A percentile compares a stretch with the other conserved stretches of the same genome.
phyloP scores from a whole-genome alignment of 805 yeast species.

The Torulaspora maleeae region DNA sequence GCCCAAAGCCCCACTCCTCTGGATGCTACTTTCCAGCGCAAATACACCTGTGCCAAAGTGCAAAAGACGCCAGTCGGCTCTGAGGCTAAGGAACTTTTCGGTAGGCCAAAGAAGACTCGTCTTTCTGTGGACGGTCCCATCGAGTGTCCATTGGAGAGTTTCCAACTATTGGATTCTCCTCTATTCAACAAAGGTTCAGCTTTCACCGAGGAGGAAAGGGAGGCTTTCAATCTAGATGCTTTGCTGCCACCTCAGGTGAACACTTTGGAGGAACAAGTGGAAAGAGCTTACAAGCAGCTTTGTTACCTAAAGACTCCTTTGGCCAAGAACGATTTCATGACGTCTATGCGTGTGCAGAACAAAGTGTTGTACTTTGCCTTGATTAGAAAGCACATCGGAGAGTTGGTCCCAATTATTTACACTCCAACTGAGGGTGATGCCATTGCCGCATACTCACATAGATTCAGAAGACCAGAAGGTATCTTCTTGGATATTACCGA shows the following conservation, averaged over 20 bases:
- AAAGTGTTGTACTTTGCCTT: conserved; percentile 85
- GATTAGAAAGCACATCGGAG: conserved; percentile 82
- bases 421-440: conserved; percentile 96
- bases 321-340: conserved; percentile 89
- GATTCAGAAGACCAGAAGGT: conserved; percentile 95
- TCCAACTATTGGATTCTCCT: conserved; percentile 78
- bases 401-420: conserved; percentile 76
- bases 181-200: conserved; percentile 95
- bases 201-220: conserved; percentile 77
- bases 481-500: conserved; percentile 83
- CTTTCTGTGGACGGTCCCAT: conserved; percentile 67
- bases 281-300: conserved; percentile 85
- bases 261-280: conserved; percentile 83
- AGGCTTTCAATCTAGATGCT: conserved; percentile 73
- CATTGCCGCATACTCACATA: conserved; percentile 83
- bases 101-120: conserved; percentile 54
- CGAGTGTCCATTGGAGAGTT: conserved; percentile 72
- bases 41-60: conserved; percentile 14
- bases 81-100: conserved; percentile 44
- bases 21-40: conserved; percentile 21
- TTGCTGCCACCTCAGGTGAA: conserved; percentile 80
- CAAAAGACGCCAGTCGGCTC: conserved; percentile 60
- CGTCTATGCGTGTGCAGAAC: conserved; percentile 86
- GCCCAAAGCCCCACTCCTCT: too few species aligned
- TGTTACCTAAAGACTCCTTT: conserved; percentile 73